Evolutionary conservation across 2,329 filamentous ascomycete species (phyloP), one percentile per base, ranked within the genome.

Genomic region (Monosporascus sp.): DNA sequence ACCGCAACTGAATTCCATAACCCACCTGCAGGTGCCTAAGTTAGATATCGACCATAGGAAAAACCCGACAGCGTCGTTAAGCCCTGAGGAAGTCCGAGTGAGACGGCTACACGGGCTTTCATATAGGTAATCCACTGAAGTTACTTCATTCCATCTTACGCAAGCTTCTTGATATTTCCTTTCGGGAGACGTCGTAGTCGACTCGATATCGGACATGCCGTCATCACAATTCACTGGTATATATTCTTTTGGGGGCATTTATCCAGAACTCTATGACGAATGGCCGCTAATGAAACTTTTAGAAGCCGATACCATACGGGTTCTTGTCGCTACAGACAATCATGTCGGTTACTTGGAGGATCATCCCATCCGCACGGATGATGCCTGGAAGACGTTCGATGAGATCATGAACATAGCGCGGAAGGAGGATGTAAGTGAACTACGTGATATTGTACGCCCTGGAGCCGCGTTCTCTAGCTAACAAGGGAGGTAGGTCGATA

Each of bases 291-390:
- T 27, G 14, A 17, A 5, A 17, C 18, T 14, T 20, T 7, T 50
- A 80, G 78, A 75, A 52, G 72, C 88, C 62, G 90, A 99, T 73
- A 96, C 90, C 0, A 97, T 99, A 65, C 90, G 90, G 59, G 94
- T 99, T 60, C 84, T 99, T 38, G 81, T 99, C 55, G 87, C 94
- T 39, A 97, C 93, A 17, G 94, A 99, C 70, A 97, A 95, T 63
- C 94, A 99, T 87, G 94, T 99, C 55, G 94, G 94, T 50, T 97
- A 91, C 72, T 89, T 90, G 66, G 94, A 99, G 72, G 86, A 92
- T 63, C 92, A 99, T 70, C 83, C 90, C 1, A 89, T 94, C 55
- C 90, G 94, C n/a, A 93, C 92, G 59, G 90, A 97, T 68, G 94
- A 99, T 70, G 97, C 91, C 72, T 97, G 93, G 92, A 88, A 85